phyloP scores from a whole-genome alignment of 2,329 filamentous ascomycete species.

The Zymoseptoria tritici region DNA sequence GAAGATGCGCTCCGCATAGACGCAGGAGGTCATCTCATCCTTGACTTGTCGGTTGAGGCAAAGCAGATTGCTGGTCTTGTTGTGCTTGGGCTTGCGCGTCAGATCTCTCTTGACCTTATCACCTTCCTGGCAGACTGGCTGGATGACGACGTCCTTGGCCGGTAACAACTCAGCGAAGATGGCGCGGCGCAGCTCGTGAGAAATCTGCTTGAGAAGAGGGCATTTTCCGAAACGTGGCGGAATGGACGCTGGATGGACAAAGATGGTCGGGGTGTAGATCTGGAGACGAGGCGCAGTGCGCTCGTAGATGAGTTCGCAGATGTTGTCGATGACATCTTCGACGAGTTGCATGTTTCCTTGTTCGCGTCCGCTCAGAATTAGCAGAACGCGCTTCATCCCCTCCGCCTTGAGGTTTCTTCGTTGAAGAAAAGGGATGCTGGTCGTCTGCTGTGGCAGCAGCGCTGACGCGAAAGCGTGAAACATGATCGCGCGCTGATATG shows the following conservation, averaged over 20 bases:
- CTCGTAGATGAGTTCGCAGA: not conserved
- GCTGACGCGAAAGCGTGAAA: no score
- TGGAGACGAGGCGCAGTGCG: not conserved
- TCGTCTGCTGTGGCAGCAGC: not conserved
- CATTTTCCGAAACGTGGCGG: constrained; percentile 8
- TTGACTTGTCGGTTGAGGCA: constrained; percentile 19
- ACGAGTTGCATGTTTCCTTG: not conserved
- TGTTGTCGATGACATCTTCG: not conserved
- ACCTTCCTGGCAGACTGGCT: constrained; percentile 9
- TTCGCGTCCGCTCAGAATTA: not conserved
- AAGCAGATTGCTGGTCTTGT: constrained; percentile 21
- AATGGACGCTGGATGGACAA: constrained; percentile 1
- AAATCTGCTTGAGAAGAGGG: constrained; percentile 10
- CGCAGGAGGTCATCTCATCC: constrained; percentile 12
- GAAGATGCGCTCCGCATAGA: constrained; percentile 27
- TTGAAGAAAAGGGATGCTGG: not conserved
- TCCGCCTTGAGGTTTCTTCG: not conserved
- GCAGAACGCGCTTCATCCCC: not conserved
- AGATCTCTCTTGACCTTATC: not conserved
- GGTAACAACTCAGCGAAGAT: constrained; percentile 16
- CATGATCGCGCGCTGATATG: not conserved
- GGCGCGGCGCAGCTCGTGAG: constrained; percentile 16
- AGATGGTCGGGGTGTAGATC: not conserved
- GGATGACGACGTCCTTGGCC: constrained; percentile 8
- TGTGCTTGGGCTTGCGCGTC: constrained; percentile 7